Evolutionary conservation across 768 basidiomycete genomes (phyloP).

Genomic region (Amanita polypyramis): DNA sequence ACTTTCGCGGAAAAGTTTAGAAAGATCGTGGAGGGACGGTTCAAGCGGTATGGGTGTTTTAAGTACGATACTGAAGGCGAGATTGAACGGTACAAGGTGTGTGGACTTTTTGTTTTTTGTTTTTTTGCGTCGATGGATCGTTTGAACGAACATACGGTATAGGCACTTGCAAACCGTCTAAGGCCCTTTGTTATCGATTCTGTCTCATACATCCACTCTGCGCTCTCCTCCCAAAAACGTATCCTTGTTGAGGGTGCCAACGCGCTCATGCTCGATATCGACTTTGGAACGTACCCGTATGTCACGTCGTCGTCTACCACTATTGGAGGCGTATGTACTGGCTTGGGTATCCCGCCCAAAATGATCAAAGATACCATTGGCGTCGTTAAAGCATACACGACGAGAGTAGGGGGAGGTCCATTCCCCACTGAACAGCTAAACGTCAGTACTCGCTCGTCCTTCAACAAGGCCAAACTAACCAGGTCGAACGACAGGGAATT

Average conservation of each 20-base stretch:
- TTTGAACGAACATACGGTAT: not conserved
- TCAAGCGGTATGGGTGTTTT: constrained; percentile 96
- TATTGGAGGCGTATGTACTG: constrained; percentile 94
- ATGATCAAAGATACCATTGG: constrained; percentile 81
- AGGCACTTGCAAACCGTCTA: constrained; percentile 79
- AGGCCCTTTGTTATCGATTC: constrained; percentile 87
- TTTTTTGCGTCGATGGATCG: not conserved
- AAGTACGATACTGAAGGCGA: constrained; percentile 98
- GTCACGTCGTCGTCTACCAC: constrained; percentile 93
- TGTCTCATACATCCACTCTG: constrained; percentile 73
- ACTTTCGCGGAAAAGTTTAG: constrained; percentile 89
- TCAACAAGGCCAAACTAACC: too few relatives aligned
- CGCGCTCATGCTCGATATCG: constrained; percentile 96
- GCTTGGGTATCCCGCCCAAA: constrained; percentile 92
- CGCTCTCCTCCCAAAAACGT: constrained; percentile 63
- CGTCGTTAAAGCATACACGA: constrained; percentile 97
- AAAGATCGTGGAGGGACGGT: constrained; percentile 90
- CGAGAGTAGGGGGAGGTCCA: constrained; percentile 95
- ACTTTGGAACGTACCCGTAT: constrained; percentile 96
- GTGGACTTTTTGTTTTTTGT: constrained; percentile 5
- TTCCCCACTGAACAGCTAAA: constrained; percentile 96
- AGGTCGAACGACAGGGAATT: constrained; percentile 51
- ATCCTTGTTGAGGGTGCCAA: constrained; percentile 97
- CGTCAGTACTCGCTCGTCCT: constrained; percentile 38
- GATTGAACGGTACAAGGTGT: constrained; percentile 86